Evolutionary conservation across 306 rosid species (phyloP), one percentile per base, ranked within the genome.

Genomic region (Quercus wislizeni): DNA sequence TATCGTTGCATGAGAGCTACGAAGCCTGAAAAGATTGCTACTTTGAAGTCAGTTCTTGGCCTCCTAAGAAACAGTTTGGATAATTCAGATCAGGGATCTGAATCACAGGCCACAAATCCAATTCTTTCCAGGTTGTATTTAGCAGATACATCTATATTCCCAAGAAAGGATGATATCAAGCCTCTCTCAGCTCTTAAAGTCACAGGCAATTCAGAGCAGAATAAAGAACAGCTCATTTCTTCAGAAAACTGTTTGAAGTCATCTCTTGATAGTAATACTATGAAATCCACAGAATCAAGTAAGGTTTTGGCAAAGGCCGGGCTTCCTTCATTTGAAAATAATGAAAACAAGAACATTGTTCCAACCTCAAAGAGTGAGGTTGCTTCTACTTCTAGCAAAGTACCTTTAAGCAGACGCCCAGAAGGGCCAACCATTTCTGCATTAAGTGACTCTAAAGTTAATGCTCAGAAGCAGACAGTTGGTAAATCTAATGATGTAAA

Each of bases 141-240:
- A 74, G 99, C 99, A 70, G 99, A 93, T 87, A 90, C 98, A 30
- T 95, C 98, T 78, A 93, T 91, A 76, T 92, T 93, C 74, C 99
- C 98, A 51, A 80, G 99, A 80, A 95, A 95, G 87, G 83, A 91
- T 77, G 89, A 91, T 79, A 89, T 93, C 79, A 91, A 90, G 89
- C 97, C 98, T 41, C 89, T 95, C 25, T 83, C 91, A 62, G 86
- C 87, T 31, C 85, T 92, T 82, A 83, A 85, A 83, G 82, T 88
- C 75, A 55, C 79, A 75, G 81, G 81, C 84, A 81, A 81, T 81
- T 86, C 87, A 27, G 92, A 88, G 80, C 88, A 80, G 87, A 82
- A 80, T 55, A 81, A 82, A 85, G 88, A 82, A 64, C 85, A 84
- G 62, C 61, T 9, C 43, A 77, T 69, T 38, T 75, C 81, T 59